Conservation (phyloP, 352 stramenopile genomes). For the Phytophthora pluvialis region DNA sequence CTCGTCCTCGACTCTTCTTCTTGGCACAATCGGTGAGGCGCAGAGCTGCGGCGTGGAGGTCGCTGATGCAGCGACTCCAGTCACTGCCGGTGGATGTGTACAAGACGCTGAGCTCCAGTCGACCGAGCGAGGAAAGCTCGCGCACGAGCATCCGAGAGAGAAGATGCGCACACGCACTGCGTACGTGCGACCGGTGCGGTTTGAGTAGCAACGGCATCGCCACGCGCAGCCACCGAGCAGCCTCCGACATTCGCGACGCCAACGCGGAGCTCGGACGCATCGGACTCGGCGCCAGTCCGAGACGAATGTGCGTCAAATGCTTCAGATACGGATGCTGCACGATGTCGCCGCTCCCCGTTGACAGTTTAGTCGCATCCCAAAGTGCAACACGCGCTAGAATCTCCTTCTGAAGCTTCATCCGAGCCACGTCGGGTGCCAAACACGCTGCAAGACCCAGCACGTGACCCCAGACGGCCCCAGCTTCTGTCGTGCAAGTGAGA, state of each 20-base stretch:
- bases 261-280: constrained; percentile 8
- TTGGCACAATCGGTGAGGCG: constrained; percentile 44
- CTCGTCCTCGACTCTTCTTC: constrained; percentile 40
- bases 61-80: constrained; percentile 67
- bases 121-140: constrained; percentile 44
- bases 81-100: constrained; percentile 45
- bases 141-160: constrained; percentile 47
- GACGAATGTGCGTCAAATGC: constrained; percentile 44
- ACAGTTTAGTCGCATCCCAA: constrained; percentile 30
- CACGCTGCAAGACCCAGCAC: constrained; percentile 26
- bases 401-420: constrained; percentile 47
- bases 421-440: constrained; percentile 25
- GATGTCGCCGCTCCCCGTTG: constrained; percentile 8
- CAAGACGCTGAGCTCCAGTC: constrained; percentile 22
- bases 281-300: constrained; percentile 37
- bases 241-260: constrained; percentile 31
- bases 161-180: constrained; percentile 46
- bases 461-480: constrained; percentile 26
- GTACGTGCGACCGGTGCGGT: constrained; percentile 51
- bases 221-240: constrained; percentile 49
- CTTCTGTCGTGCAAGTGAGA: constrained; percentile 29
- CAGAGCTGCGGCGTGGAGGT: constrained; percentile 59
- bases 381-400: constrained; percentile 31
- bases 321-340: constrained; percentile 51
- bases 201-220: constrained; percentile 62